Evolutionary conservation across 2,329 filamentous ascomycete genomes (phyloP).

Genomic region (Alternaria arbusti): DNA sequence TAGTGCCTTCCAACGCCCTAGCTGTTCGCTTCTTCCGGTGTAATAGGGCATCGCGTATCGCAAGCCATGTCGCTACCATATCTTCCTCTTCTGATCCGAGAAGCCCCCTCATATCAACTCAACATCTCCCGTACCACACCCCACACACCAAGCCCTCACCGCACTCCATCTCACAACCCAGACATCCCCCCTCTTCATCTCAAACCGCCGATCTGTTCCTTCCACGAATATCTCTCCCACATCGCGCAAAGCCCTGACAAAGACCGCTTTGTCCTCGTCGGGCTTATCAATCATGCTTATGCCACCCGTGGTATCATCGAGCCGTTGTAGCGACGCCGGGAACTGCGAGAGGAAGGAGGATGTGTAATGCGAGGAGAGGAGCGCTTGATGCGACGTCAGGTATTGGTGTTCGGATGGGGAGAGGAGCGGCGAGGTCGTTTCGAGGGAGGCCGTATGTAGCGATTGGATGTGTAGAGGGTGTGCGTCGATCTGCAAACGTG

Average conservation of each 20-base stretch:
- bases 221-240: slow-evolving; percentile 61
- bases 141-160: slow-evolving; percentile 67
- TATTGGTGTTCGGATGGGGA: slow-evolving; percentile 82
- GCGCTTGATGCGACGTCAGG: slow-evolving; percentile 80
- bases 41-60: too few relatives aligned
- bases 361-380: slow-evolving; percentile 84
- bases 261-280: slow-evolving; percentile 82
- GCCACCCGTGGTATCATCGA: slow-evolving; percentile 90
- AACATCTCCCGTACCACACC: slow-evolving; percentile 69
- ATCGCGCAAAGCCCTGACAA: slow-evolving; percentile 74
- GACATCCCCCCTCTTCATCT: slow-evolving; percentile 59
- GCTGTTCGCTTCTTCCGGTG: neutral
- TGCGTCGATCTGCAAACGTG: slow-evolving; percentile 68
- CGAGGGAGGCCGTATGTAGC: slow-evolving; percentile 54
- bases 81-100: too few relatives aligned
- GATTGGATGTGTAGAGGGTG: slow-evolving; percentile 76
- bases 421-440: slow-evolving; percentile 59
- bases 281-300: slow-evolving; percentile 92
- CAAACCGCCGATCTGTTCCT: slow-evolving; percentile 63
- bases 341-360: slow-evolving; percentile 85
- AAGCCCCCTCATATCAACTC: slow-evolving; percentile 57
- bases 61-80: too few relatives aligned
- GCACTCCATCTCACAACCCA: slow-evolving; percentile 66
- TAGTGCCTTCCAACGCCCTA: neutral
- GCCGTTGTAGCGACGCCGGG: slow-evolving; percentile 75